Percentiles rank a stretch among this genome's conserved stretches.
Conservation (phyloP, 106 monocot genomes). For the Platanthera zijinensis region DNA sequence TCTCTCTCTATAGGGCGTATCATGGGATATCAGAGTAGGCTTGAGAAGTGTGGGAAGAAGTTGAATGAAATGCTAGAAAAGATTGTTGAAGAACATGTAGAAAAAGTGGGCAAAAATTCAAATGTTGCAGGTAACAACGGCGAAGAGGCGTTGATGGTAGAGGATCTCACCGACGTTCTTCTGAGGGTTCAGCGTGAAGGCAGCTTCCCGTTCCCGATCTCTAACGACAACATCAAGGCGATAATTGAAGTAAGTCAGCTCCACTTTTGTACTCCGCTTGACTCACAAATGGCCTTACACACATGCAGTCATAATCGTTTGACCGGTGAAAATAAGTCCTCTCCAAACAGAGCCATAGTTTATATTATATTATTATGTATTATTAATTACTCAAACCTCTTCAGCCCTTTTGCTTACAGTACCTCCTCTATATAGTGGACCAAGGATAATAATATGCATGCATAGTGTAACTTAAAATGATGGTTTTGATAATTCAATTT, state of each 20-base stretch:
- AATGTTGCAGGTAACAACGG: background rate
- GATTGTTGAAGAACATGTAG: background rate
- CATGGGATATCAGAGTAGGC: background rate
- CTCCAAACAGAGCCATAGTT: too few species aligned
- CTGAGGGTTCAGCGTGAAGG: background rate
- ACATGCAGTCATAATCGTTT: too few species aligned
- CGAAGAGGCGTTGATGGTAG: background rate
- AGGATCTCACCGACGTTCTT: conserved; percentile 3
- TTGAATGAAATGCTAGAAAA: background rate
- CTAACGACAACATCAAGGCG: conserved; percentile 9
- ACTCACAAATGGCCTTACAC: too few species aligned
- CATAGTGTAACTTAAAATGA: too few species aligned
- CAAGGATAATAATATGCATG: too few species aligned
- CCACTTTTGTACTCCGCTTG: background rate
- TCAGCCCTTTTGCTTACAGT: too few species aligned
- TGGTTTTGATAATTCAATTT: too few species aligned
- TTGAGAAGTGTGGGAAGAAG: background rate
- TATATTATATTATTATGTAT: too few species aligned
- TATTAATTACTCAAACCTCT: too few species aligned
- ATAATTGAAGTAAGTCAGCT: background rate
- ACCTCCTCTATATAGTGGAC: too few species aligned
- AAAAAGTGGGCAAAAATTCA: background rate
- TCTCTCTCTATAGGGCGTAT: background rate
- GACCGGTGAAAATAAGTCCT: too few species aligned
- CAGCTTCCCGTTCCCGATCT: background rate